Evolutionary conservation across 306 rosid species (phyloP).

Genomic region (Abrus precatorius): DNA sequence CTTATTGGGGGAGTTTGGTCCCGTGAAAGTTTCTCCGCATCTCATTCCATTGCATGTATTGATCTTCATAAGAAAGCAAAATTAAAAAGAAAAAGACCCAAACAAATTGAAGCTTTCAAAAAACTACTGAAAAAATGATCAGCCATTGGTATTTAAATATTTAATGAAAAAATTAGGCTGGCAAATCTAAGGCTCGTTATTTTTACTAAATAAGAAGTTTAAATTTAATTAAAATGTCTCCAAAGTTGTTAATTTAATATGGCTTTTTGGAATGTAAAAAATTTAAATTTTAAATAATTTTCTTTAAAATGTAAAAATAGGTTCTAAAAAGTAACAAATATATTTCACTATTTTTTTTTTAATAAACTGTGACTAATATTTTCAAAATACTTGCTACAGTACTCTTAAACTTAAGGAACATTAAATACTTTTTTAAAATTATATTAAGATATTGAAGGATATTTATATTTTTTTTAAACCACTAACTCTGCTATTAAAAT

Average conservation of each 20-base stretch:
- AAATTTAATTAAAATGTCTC: neutral
- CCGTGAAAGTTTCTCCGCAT: conserved; percentile 72
- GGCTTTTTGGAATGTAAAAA: neutral
- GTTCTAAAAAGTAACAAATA: too few species aligned
- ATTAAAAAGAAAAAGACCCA: neutral
- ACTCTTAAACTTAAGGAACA: too few species aligned
- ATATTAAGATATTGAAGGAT: too few species aligned
- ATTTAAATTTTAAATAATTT: neutral
- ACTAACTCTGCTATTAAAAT: too few species aligned
- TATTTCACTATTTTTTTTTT: too few species aligned
- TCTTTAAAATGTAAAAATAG: neutral
- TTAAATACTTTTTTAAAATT: too few species aligned
- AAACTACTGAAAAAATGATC: neutral
- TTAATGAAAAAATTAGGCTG: neutral
- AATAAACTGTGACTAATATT: too few species aligned
- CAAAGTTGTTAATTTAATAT: neutral
- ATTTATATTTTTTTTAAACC: too few species aligned
- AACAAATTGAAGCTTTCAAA: neutral
- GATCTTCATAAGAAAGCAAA: conserved; percentile 49
- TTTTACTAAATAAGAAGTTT: neutral
- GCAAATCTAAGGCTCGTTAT: neutral
- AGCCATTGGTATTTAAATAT: neutral
- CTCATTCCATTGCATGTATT: conserved; percentile 80
- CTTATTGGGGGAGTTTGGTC: conserved; percentile 73
- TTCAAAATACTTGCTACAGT: too few species aligned